Conservation (phyloP, 495 filamentous ascomycete species). For the Copromyces sp. region DNA sequence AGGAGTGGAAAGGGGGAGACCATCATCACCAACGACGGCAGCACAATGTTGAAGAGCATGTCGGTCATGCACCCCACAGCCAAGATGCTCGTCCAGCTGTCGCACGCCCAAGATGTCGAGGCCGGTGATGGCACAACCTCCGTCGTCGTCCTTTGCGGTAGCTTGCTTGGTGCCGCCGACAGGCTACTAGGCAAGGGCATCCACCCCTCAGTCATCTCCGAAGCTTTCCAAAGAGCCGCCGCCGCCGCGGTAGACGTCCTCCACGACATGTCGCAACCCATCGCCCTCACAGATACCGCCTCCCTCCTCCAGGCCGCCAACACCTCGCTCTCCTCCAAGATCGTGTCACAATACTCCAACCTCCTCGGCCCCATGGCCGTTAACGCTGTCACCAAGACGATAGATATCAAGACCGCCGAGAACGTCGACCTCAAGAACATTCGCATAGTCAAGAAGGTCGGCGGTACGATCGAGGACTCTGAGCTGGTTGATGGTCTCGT, state of each 20-base stretch:
- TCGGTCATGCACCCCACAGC: slow-evolving; percentile 96
- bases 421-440: slow-evolving; percentile 97
- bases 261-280: slow-evolving; percentile 90
- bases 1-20: slow-evolving; percentile 92
- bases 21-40: slow-evolving; percentile 98
- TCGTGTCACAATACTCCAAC: slow-evolving; percentile 91
- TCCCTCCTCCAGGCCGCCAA: slow-evolving; percentile 93
- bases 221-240: slow-evolving; percentile 93
- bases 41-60: slow-evolving; percentile 98
- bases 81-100: slow-evolving; percentile 96
- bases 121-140: slow-evolving; percentile 98
- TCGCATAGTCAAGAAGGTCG: slow-evolving; percentile 93
- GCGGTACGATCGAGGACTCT: slow-evolving; percentile 95
- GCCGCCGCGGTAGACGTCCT: slow-evolving; percentile 79
- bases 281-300: slow-evolving; percentile 75
- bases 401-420: slow-evolving; percentile 87
- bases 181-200: slow-evolving; percentile 82
- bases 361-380: slow-evolving; percentile 93
- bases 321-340: slow-evolving; percentile 96
- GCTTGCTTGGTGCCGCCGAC: slow-evolving; percentile 87
- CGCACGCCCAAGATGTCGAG: slow-evolving; percentile 94
- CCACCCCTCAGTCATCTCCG: slow-evolving; percentile 94
- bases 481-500: slow-evolving; percentile 95
- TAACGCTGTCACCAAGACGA: slow-evolving; percentile 87
- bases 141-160: slow-evolving; percentile 94